Evolutionary conservation across 1,284 basidiomycete genomes (phyloP).

Genomic region (Cutaneotrichosporon sp.): DNA sequence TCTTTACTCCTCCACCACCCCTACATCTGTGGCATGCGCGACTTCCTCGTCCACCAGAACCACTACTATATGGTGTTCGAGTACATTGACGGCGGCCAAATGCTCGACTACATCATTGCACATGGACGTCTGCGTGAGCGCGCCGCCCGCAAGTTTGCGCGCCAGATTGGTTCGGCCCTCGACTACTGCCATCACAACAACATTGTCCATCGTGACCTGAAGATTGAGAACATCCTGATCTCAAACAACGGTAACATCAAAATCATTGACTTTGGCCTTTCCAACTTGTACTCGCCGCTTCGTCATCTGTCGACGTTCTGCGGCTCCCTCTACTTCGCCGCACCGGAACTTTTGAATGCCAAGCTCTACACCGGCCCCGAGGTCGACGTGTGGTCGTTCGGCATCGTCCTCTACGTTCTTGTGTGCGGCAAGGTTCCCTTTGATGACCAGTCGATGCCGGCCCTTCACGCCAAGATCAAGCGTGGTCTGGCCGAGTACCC

Average conservation of each 20-base stretch:
- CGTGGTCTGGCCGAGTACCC: slow-evolving; percentile 95
- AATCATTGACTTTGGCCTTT: slow-evolving; percentile 98
- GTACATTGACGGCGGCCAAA: slow-evolving; percentile 97
- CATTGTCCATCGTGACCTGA: slow-evolving; percentile 94
- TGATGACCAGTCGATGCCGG: slow-evolving; percentile 99
- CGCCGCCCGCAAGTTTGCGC: slow-evolving; percentile 91
- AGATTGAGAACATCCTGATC: slow-evolving; percentile 99
- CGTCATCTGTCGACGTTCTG: slow-evolving; percentile 90
- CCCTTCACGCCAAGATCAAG: slow-evolving; percentile 98
- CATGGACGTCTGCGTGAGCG: slow-evolving; percentile 94
- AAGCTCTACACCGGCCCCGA: slow-evolving; percentile 96
- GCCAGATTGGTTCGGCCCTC: slow-evolving; percentile 92
- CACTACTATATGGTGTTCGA: slow-evolving; percentile 99
- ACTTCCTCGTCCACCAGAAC: slow-evolving; percentile 92
- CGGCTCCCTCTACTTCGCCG: slow-evolving; percentile 96
- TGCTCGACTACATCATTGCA: slow-evolving; percentile 99
- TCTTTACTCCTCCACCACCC: slow-evolving; percentile 95
- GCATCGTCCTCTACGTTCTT: slow-evolving; percentile 94
- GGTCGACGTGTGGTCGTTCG: slow-evolving; percentile 98
- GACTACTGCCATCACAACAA: slow-evolving; percentile 97
- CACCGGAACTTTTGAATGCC: slow-evolving; percentile 93
- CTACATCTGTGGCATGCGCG: slow-evolving; percentile 98
- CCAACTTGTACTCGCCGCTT: slow-evolving; percentile 89
- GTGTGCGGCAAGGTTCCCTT: slow-evolving; percentile 99
- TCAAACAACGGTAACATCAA: slow-evolving; percentile 99